Conservation (phyloP, 352 stramenopile species). For the Saprolegnia parasitica region DNA sequence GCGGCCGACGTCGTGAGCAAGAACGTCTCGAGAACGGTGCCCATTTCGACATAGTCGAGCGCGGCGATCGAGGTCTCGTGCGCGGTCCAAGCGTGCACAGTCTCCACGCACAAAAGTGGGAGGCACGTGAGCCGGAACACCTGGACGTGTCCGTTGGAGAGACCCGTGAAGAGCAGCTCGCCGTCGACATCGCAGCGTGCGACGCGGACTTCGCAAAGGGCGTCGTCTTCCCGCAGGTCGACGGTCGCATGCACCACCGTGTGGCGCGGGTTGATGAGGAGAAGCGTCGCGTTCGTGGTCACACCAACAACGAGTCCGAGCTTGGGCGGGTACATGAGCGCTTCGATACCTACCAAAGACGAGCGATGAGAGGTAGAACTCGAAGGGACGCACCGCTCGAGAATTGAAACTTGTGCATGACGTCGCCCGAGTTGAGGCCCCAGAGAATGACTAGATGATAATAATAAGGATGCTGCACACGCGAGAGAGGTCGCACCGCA, state of each 20-base stretch:
- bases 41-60: constrained; percentile 20
- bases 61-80: background rate
- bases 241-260: constrained; percentile 10
- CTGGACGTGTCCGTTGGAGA: background rate
- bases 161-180: background rate
- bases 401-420: constrained; percentile 42
- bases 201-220: constrained; percentile 3
- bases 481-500: background rate
- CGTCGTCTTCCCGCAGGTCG: background rate
- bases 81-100: constrained; percentile 7
- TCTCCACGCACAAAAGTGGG: background rate
- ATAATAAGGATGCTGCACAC: background rate
- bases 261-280: constrained; percentile 11
- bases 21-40: constrained; percentile 14
- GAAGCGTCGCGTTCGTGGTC: constrained; percentile 15
- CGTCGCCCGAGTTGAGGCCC: constrained; percentile 73
- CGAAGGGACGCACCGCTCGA: background rate
- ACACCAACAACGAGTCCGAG: constrained; percentile 13
- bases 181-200: constrained; percentile 8
- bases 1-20: background rate
- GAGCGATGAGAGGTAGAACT: background rate
- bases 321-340: constrained; percentile 18
- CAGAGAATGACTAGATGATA: constrained; percentile 58
- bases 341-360: constrained; percentile 19
- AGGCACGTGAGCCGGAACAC: background rate